Base-by-base conservation (phyloP, 768 basidiomycete species). In the Mycena latifolia region DNA sequence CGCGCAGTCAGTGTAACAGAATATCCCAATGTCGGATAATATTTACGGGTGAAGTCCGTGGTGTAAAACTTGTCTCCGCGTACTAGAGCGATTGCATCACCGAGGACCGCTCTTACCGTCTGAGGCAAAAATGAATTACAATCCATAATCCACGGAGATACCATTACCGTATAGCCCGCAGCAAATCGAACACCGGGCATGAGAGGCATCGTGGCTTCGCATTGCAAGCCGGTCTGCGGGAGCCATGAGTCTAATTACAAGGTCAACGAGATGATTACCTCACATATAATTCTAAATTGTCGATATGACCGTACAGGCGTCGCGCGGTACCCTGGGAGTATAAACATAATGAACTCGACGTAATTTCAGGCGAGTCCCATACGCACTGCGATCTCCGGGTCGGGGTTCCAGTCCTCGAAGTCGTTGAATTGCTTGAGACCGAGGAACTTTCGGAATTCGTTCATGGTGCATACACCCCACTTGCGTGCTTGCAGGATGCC, bases 81-180 rank as follows among this genome's bases (percentile, higher is more conserved):
- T 62, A 85, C 78, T 29, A 88, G 77, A 20, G 83, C 80, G 43
- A 86, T 82, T 17, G 86, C 86, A 64, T 88, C 86, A 8, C 81
- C 82, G 5, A 88, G 78, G 31, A 87, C 79, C 10, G 81, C 83
- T 22, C 85, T 75, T 28, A 83, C 81, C 51, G 80, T 81, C 81
- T 82, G 41, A 3, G 14, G 3, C 37, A n/a, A n/a, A n/a, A n/a
- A n/a, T n/a, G n/a, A n/a, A n/a, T n/a, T n/a, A n/a, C n/a, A n/a
- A n/a, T n/a, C n/a, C n/a, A n/a, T n/a, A n/a, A n/a, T n/a, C n/a
- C n/a, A n/a, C n/a, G n/a, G n/a, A n/a, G n/a, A n/a, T n/a, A n/a
- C n/a, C n/a, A n/a, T n/a, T 52, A 75, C 75, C 2, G 90, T 90
- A 74, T 85, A 90, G 28, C 88, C 88, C 5, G 87, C 86, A 71